phyloP scores from a whole-genome alignment of 1,284 basidiomycete species.

The Testicularia cyperi region DNA sequence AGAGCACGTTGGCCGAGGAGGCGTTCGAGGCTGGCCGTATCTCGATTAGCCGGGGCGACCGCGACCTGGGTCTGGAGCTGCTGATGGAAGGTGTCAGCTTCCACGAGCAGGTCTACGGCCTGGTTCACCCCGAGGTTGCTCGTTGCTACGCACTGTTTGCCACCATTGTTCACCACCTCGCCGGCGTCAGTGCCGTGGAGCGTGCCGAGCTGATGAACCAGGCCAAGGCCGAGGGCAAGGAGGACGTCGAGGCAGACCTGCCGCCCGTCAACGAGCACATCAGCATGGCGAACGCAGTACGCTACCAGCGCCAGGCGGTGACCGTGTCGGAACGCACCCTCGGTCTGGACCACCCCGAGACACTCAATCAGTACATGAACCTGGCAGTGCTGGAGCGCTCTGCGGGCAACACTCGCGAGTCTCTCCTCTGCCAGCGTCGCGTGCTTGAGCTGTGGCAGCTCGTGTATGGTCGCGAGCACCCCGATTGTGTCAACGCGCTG shows the following conservation, averaged over 20 bases:
- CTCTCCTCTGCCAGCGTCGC: constrained; percentile 64
- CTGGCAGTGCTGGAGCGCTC: constrained; percentile 66
- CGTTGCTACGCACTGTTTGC: constrained; percentile 65
- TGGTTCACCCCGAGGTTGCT: constrained; percentile 66
- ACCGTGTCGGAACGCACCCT: constrained; percentile 66
- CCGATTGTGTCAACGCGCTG: constrained; percentile 63
- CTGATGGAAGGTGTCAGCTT: constrained; percentile 65
- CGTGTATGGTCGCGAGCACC: constrained; percentile 65
- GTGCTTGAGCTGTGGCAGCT: constrained; percentile 64
- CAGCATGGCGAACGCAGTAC: constrained; percentile 61
- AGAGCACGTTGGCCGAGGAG: constrained; percentile 65
- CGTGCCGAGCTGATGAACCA: constrained; percentile 34
- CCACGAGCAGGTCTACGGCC: constrained; percentile 66
- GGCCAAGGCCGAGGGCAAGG: constrained; percentile 42
- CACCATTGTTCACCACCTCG: constrained; percentile 61
- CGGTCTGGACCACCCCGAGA: constrained; percentile 65
- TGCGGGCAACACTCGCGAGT: constrained; percentile 60
- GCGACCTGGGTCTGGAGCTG: constrained; percentile 65
- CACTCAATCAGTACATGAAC: constrained; percentile 66
- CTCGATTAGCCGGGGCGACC: constrained; percentile 63
- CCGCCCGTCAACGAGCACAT: constrained; percentile 57
- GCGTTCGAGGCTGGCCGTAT: constrained; percentile 65
- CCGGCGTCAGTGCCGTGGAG: constrained; percentile 33
- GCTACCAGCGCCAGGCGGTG: constrained; percentile 65
- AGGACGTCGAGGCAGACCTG: constrained; percentile 35